Conservation (phyloP, 345 rosid species). For the Citrus glauca region DNA sequence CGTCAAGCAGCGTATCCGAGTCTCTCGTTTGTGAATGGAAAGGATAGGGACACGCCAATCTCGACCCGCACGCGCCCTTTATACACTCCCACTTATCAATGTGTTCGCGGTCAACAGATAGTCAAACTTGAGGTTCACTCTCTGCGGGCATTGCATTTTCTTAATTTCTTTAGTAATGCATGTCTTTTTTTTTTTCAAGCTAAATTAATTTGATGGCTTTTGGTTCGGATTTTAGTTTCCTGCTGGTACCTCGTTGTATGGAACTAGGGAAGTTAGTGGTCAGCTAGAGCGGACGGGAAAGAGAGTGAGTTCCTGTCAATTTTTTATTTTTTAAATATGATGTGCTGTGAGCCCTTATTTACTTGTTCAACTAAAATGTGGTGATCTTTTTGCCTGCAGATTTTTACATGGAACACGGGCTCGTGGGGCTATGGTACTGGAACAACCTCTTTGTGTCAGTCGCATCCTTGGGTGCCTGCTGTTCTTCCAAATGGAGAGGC, state of each 20-base stretch:
- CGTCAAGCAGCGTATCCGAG: constrained; percentile 65
- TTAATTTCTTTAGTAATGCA: neutral
- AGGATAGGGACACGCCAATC: constrained; percentile 53
- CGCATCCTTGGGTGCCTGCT: constrained; percentile 93
- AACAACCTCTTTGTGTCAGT: constrained; percentile 89
- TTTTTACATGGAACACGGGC: constrained; percentile 87
- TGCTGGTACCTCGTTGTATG: constrained; percentile 79
- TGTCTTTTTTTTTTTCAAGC: neutral
- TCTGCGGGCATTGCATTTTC: neutral
- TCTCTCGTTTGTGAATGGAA: constrained; percentile 53
- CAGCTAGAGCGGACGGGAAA: constrained; percentile 89
- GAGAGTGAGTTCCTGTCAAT: constrained; percentile 46
- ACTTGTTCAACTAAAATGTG: neutral
- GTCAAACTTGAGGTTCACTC: constrained; percentile 74
- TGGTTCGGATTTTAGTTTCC: constrained; percentile 49
- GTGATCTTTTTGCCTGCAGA: constrained; percentile 35
- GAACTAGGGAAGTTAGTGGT: constrained; percentile 97
- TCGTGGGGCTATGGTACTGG: constrained; percentile 85
- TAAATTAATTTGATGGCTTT: constrained; percentile 12
- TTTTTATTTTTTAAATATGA: neutral
- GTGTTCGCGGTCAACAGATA: constrained; percentile 62
- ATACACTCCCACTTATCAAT: constrained; percentile 44
- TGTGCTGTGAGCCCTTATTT: neutral
- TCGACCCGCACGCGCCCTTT: constrained; percentile 38
- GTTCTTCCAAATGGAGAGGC: constrained; percentile 88